Base-by-base conservation (phyloP, 192 early-diverging fungal genomes). In the Coemansia sp. region DNA sequence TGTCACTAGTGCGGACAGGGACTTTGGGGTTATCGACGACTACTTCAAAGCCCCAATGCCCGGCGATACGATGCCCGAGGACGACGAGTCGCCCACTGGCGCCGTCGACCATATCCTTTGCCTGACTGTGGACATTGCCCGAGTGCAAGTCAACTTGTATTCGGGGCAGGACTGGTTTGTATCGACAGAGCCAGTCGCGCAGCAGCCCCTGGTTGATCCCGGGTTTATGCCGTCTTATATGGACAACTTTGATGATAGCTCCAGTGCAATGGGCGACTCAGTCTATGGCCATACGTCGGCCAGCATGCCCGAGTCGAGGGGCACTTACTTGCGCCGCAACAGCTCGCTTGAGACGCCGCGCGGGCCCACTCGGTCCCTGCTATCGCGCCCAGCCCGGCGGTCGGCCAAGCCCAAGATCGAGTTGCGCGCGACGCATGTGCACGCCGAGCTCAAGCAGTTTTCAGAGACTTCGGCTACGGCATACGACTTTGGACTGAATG, bases 81-180 rank as follows among this genome's bases (percentile, higher is more conserved):
- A 76, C 3, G 47, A 22, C 9, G 62, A 60, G 6, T 43, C 62
- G 20, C 17, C 12, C 19, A 22, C 14, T 20, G 62, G 60, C 17
- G 62, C 47, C 1, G 43, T 51, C 27, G 45, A 61, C 27, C 59
- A 64, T 15, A 67, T 82, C 2, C 39, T 82, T 17, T 45, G 63
- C 6, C 15, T 76, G 40, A 38, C 70, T 0, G 32, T 82, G 1
- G 79, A 82, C 27, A 38, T 82, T 45, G 74, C 79, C 15, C 65
- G 74, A 11, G 74, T 67, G 20, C 74, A 82, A 36, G 70, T 74
- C 11, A 73, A 70, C n/a, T 56, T 82, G 46, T 58, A 82, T 56
- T 73, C 79, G 27, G 79, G 79, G 0, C 79, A 77, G 32, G 79
- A 82, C 49, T 82, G 79, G 79, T 82, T 67, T 22, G 57, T 61